Evolutionary conservation across 345 rosid species (phyloP), one percentile per base, ranked within the genome.

Genomic region (Clarkia xantiana): DNA sequence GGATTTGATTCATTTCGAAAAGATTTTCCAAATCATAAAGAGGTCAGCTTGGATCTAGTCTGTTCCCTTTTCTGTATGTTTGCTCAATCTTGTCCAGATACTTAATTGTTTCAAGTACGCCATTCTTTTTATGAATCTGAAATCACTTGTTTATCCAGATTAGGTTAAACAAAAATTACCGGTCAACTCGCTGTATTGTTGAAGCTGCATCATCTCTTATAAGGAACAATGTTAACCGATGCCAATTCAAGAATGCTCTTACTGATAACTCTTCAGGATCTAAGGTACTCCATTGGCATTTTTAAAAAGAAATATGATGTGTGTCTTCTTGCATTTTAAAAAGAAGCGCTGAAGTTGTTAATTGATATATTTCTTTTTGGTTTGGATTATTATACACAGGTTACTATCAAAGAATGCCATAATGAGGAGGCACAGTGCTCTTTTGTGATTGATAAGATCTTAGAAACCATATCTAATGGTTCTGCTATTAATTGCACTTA

Each of bases 171-270:
- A 80, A 76, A 56, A 89, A 85, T 67, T 89, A 89, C 58, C 76
- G 95, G 49, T 89, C 88, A 45, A 85, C 97, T 6, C 68, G 95
- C 52, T 73, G 70, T 56, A 89, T 85, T 34, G 91, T 89, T 56
- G 97, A 89, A 71, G 97, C 97, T 57, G 97, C 95, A 20, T 71
- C 83, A 64, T 72, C 74, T 61, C 86, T 89, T 42, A 89, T 89
- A 38, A 69, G 66, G 73, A 71, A 89, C 62, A 89, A 89, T 63
- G 60, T 58, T 20, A 85, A 79, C 57, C 62, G 88, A 49, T 72
- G 90, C 58, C 74, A 61, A 46, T 75, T 72, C 44, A 82, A 89
- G 70, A 74, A 77, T 62, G 75, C 71, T 51, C 73, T 74, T 15
- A 67, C 97, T 18, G 95, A 85, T 63, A 89, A 89, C 75, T 69